Evolutionary conservation across 192 early-diverging fungal species (phyloP), one percentile per base, ranked within the genome.

Genomic region (Funneliformis geosporum): DNA sequence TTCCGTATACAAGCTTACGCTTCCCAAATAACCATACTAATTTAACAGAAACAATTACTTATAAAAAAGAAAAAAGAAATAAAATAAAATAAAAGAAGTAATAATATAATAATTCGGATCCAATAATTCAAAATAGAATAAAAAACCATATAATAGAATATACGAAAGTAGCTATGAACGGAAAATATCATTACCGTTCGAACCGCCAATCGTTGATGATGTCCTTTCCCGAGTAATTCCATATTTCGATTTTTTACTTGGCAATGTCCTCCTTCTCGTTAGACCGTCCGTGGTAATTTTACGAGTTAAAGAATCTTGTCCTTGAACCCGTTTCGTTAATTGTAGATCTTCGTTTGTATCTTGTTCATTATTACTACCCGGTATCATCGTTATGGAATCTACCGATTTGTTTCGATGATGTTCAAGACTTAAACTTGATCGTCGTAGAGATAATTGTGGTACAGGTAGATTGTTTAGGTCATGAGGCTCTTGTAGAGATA

Each of bases 351-450:
- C 27, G 16, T 33, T 65, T 27, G 23, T 65, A 65, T 65, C 27
- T 33, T 65, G 62, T 25, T 65, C 62, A 33, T 65, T 33, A 33
- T 65, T 65, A 10, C 6, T 9, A 33, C 21, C 23, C 10, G 23
- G n/a, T 27, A 28, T 27, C 27, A 64, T 64, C 62, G 27, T 25
- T 27, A 64, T 47, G 46, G 46, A 47, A 47, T 47, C 46, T 47
- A 14, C 16, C 46, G 46, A 47, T 47, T 64, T 28, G 10, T n/a
- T 64, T 64, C 25, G 27, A 64, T 23, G 62, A n/a, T n/a, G n/a
- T 25, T 64, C 62, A 25, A 65, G 23, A 27, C 25, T 65, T 65
- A 65, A 38, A 65, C 62, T 65, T 14, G 62, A 65, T 65, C 62
- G 10, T 28, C 62, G 62, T 28, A 65, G 33, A 12, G 62, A 10